A percentile compares a stretch with the other conserved stretches of the same genome.
Evolutionary conservation across 441 rosid species (phyloP).

Genomic region (Biscutella laevigata): DNA sequence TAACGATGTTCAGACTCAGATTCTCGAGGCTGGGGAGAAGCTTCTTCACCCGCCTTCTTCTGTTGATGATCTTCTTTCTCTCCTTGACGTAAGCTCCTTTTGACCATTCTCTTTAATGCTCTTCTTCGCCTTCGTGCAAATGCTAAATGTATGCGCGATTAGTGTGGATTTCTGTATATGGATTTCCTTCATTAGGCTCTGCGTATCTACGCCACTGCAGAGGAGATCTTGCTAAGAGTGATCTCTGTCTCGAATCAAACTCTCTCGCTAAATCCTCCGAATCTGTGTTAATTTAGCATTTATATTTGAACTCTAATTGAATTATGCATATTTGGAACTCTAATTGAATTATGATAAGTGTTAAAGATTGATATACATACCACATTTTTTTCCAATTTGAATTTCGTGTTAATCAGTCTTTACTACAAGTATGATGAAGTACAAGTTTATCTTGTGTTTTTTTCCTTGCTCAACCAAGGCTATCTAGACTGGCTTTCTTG

Average conservation of each 20-base stretch:
- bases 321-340: too few species aligned
- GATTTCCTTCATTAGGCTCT: neutral
- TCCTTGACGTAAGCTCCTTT: constrained; percentile 67
- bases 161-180: constrained; percentile 3
- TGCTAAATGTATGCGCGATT: constrained; percentile 26
- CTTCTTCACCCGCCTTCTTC: constrained; percentile 57
- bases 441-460: neutral
- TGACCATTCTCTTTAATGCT: neutral
- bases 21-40: constrained; percentile 60
- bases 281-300: too few species aligned
- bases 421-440: neutral
- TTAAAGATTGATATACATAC: neutral
- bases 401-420: neutral
- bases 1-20: constrained; percentile 62
- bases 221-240: neutral
- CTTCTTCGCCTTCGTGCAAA: neutral
- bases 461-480: neutral
- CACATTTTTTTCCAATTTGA: too few species aligned
- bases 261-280: too few species aligned
- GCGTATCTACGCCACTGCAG: neutral
- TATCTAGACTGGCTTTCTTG: neutral
- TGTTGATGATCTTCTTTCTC: constrained; percentile 64
- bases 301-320: too few species aligned
- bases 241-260: neutral
- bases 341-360: too few species aligned